A percentile compares a stretch with the other conserved stretches of the same genome.
Conservation (phyloP, 805 yeast genomes). For the Candida xiaguanensis region DNA sequence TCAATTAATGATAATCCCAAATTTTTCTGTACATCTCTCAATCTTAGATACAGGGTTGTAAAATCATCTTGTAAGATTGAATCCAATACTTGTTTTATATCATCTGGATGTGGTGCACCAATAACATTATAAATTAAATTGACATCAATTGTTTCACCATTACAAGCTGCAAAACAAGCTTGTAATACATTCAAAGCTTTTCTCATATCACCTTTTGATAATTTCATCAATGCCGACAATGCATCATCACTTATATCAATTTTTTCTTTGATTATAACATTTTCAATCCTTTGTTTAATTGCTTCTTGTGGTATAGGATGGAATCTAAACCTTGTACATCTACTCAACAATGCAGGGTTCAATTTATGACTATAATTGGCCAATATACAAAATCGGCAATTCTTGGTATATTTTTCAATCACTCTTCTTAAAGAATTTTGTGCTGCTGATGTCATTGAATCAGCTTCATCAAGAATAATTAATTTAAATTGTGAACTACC, state of each 20-base stretch:
- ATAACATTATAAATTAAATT: slow-evolving; percentile 88
- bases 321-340: slow-evolving; percentile 94
- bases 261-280: slow-evolving; percentile 67
- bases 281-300: slow-evolving; percentile 60
- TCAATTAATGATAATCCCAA: slow-evolving; percentile 92
- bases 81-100: slow-evolving; percentile 69
- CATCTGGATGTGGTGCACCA: slow-evolving; percentile 92
- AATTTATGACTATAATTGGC: slow-evolving; percentile 95
- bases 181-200: slow-evolving; percentile 89
- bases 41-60: slow-evolving; percentile 67
- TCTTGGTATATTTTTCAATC: slow-evolving; percentile 89
- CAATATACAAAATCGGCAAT: slow-evolving; percentile 91
- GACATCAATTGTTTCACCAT: slow-evolving; percentile 52
- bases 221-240: slow-evolving; percentile 55
- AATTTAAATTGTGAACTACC: slow-evolving; percentile 68
- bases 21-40: slow-evolving; percentile 58
- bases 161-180: slow-evolving; percentile 79
- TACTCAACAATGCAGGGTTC: slow-evolving; percentile 89
- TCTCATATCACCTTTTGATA: slow-evolving; percentile 96
- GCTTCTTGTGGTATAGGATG: slow-evolving; percentile 73
- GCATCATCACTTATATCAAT: slow-evolving; percentile 60
- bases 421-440: slow-evolving; percentile 79
- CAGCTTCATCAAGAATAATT: slow-evolving; percentile 93
- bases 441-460: slow-evolving; percentile 86
- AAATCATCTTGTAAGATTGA: slow-evolving; percentile 85